phyloP scores from a whole-genome alignment of 257 asterid genomes.

The Penstemon davidsonii region DNA sequence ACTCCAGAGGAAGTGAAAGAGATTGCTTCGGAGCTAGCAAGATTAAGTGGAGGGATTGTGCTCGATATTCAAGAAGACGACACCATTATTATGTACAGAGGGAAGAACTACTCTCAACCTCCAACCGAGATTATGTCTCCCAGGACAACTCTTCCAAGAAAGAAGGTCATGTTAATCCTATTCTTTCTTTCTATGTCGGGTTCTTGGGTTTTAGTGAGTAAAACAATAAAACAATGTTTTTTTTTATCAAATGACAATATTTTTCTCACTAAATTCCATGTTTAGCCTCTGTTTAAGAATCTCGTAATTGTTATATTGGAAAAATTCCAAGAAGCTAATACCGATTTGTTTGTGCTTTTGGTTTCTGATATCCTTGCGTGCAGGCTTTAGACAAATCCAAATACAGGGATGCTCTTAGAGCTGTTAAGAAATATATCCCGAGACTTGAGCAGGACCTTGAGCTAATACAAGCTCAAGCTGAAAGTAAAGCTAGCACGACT shows the following conservation, averaged over 20 bases:
- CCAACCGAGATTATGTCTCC: slow-evolving; percentile 99
- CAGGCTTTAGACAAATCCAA: slow-evolving; percentile 98
- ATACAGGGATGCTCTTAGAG: slow-evolving; percentile 84
- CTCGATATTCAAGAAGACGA: slow-evolving; percentile 81
- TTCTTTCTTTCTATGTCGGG: neutral
- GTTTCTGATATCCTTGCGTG: slow-evolving; percentile 19
- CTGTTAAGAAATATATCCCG: slow-evolving; percentile 73
- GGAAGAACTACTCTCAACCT: slow-evolving; percentile 95
- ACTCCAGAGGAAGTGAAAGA: slow-evolving; percentile 85
- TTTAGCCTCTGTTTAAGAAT: neutral
- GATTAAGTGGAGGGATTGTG: slow-evolving; percentile 94
- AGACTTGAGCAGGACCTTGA: slow-evolving; percentile 85
- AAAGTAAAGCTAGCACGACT: slow-evolving; percentile 26
- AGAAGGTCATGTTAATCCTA: slow-evolving; percentile 54
- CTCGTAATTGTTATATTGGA: neutral
- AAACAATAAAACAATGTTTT: no score
- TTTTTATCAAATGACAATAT: no score
- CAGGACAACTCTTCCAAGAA: slow-evolving; percentile 77
- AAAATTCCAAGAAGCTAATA: slow-evolving; percentile 22
- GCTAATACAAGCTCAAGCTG: slow-evolving; percentile 73
- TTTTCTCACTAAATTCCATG: no score
- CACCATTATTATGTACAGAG: slow-evolving; percentile 91
- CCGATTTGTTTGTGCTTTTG: neutral
- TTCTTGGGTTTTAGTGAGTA: no score
- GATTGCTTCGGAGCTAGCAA: slow-evolving; percentile 85